Conservation (phyloP, 2,329 filamentous ascomycete species). For the Capronia epimyces region DNA sequence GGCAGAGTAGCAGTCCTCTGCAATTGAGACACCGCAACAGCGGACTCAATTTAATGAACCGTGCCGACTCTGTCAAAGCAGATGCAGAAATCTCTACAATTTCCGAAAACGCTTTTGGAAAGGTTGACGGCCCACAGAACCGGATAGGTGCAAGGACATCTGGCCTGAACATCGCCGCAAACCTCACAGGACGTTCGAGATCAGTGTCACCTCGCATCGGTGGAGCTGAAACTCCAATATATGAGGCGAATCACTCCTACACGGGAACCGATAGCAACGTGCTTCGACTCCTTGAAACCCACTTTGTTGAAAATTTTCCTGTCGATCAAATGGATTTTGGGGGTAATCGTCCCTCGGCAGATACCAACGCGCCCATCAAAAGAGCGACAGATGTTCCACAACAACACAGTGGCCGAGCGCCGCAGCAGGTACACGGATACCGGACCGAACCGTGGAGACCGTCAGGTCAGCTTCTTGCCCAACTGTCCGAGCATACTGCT, state of each 20-base stretch:
- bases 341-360: slow-evolving; percentile 67
- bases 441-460: slow-evolving; percentile 67
- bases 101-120: slow-evolving; percentile 60
- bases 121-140: slow-evolving; percentile 52
- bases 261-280: slow-evolving; percentile 65
- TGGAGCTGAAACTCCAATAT: slow-evolving; percentile 38
- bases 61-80: slow-evolving; percentile 55
- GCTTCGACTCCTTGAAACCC: slow-evolving; percentile 66
- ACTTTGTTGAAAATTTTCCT: slow-evolving; percentile 66
- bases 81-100: slow-evolving; percentile 60
- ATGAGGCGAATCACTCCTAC: slow-evolving; percentile 72
- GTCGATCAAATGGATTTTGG: slow-evolving; percentile 63
- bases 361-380: slow-evolving; percentile 48
- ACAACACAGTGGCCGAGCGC: slow-evolving; percentile 21
- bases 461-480: slow-evolving; percentile 74
- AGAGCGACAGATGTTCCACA: slow-evolving; percentile 47
- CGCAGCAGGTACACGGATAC: slow-evolving; percentile 17
- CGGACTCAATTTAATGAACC: slow-evolving; percentile 56
- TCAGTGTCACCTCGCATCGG: slow-evolving; percentile 25
- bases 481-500: slow-evolving; percentile 79
- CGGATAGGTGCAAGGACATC: slow-evolving; percentile 36
- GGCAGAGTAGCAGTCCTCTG: slow-evolving; percentile 19
- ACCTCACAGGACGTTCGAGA: slow-evolving; percentile 28
- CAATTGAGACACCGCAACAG: slow-evolving; percentile 47
- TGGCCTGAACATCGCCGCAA: slow-evolving; percentile 36